These are phyloP conservation scores for Lophium mytilinum DNA, from an alignment of 495 filamentous ascomycete genomes.

Conservation along the genomic window DNA sequence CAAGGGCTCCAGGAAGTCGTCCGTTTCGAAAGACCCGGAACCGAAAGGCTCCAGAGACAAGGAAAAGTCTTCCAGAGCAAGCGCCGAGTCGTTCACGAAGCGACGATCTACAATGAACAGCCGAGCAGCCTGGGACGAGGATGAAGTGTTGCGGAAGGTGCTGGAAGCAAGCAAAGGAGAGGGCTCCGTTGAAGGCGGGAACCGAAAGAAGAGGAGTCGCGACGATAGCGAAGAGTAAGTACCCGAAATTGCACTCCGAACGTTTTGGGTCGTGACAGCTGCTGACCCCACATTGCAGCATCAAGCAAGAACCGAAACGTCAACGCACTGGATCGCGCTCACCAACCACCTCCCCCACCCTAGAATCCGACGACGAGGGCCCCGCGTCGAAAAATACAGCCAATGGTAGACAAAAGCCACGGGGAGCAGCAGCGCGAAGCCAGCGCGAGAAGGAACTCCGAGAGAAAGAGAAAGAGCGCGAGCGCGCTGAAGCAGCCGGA, in stretches of 20 bases:
- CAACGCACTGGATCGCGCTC: constrained; percentile 68
- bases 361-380: constrained; percentile 64
- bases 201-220: constrained; percentile 71
- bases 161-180: constrained; percentile 84
- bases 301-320: constrained; percentile 52
- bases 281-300: constrained; percentile 31
- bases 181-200: constrained; percentile 43
- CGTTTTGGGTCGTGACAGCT: no score
- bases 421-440: constrained; percentile 54
- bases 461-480: constrained; percentile 53
- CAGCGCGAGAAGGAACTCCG: constrained; percentile 66
- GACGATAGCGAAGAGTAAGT: constrained; percentile 92
- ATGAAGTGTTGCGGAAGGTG: constrained; percentile 77
- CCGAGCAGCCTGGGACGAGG: constrained; percentile 89
- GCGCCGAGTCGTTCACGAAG: constrained; percentile 45
- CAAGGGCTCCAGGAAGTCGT: constrained; percentile 45
- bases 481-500: constrained; percentile 59
- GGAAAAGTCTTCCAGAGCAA: constrained; percentile 34
- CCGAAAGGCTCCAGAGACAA: constrained; percentile 43
- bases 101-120: constrained; percentile 97
- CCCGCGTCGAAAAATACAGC: constrained; percentile 38
- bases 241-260: background rate
- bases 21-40: constrained; percentile 49
- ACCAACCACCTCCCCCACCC: constrained; percentile 43
- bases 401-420: constrained; percentile 50